Base-by-base conservation (phyloP, 495 filamentous ascomycete species). In the Aspergillus nidulans region DNA sequence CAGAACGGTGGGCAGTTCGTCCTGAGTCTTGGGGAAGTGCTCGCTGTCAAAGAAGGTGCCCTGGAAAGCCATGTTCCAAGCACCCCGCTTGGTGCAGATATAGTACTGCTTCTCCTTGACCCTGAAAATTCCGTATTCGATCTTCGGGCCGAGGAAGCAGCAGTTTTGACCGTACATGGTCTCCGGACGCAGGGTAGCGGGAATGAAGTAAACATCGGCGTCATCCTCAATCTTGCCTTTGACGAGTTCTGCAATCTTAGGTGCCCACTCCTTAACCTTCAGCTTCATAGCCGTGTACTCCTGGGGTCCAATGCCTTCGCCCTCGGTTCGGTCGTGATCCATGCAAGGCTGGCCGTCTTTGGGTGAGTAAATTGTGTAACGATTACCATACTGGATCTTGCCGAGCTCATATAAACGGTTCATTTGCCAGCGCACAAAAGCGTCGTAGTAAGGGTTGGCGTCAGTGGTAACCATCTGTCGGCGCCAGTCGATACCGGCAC, bases 141-240 rank as follows among this genome's bases (percentile, higher is more conserved):
- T 86, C 69, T 86, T 89, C 2, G 94, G 92, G 24, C 91, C 89
- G 46, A 98, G 90, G 63, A 98, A 98, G 70, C 91, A 96, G 75
- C 90, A 94, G 1, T 84, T 92, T 70, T 98, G 94, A 23, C 94
- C 94, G 63, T 97, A 97, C 92, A 98, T 97, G 16, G 94, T 98
- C 76, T 98, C 94, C 18, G 94, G 89, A 60, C 94, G 82, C 54
- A 98, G 79, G 54, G 94, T 97, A 20, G 94, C 94, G 3, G 94
- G 87, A 36, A 95, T 83, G 59, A 98, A 87, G 70, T 85, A 96
- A 23, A 97, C 87, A 52, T 89, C 88, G 21, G 89, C 87, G 57
- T 79, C 83, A 6, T 85, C 81, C 28, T 92, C 87, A n/a, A 97
- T 75, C 71, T 91, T 91, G 44, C 84, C 86, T 60, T 83, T 77